Evolutionary conservation across 1,284 basidiomycete species (phyloP).

Genomic region (Inonotus hispidus): DNA sequence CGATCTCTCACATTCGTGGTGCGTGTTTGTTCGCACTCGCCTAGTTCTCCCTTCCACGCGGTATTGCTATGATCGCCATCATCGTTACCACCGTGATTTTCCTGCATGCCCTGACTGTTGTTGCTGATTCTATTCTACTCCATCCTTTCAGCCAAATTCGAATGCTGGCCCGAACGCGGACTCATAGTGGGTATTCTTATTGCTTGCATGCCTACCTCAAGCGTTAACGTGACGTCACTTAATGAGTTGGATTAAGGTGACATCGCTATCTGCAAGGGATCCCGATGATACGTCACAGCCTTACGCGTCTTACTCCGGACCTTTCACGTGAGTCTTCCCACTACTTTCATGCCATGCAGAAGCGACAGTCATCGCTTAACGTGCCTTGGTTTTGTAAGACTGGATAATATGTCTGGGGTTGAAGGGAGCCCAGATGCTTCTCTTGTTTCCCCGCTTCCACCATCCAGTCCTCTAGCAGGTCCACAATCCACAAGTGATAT

Average conservation of each 20-base stretch:
- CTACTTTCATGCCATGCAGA: no score
- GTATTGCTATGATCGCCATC: background rate
- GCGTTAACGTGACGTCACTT: no score
- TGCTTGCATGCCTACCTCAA: background rate
- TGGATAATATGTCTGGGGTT: constrained; percentile 15
- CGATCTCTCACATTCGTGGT: constrained; percentile 14
- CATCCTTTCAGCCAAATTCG: constrained; percentile 5
- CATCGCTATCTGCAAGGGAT: constrained; percentile 8
- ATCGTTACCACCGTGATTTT: background rate
- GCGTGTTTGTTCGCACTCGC: background rate
- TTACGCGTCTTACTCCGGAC: constrained; percentile 16
- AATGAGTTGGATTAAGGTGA: constrained; percentile 13
- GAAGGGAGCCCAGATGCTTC: constrained; percentile 6
- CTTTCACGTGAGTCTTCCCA: constrained; percentile 12
- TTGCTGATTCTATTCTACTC: background rate
- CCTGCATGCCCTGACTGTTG: background rate
- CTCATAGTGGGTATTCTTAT: constrained; percentile 12
- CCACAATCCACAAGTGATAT: background rate
- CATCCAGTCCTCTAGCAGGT: background rate
- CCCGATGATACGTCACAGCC: constrained; percentile 13
- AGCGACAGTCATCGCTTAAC: background rate
- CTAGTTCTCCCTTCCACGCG: background rate
- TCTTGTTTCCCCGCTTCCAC: constrained; percentile 1
- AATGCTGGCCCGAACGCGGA: constrained; percentile 16
- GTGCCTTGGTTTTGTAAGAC: background rate